A percentile compares a stretch with the other conserved stretches of the same genome.
Conservation (phyloP, 257 asterid species). For the Capsicum rhomboideum region DNA sequence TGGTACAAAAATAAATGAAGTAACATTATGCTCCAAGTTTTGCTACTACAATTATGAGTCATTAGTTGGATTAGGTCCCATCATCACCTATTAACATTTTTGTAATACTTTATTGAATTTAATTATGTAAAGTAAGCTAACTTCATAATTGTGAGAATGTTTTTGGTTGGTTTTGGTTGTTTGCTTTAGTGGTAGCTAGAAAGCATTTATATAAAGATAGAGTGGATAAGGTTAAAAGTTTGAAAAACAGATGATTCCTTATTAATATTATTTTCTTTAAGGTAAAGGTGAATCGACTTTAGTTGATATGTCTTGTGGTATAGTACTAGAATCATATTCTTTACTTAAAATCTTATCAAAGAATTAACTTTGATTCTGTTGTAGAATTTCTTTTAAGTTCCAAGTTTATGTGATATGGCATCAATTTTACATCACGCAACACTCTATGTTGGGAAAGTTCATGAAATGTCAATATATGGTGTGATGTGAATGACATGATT, state of each 20-base stretch:
- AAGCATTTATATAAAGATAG: background rate
- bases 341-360: slow-evolving; percentile 1
- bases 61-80: background rate
- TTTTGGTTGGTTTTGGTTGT: background rate
- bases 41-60: background rate
- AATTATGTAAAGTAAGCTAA: background rate
- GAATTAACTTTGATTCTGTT: background rate
- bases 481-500: background rate
- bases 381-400: background rate
- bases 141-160: background rate
- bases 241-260: background rate
- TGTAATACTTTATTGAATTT: background rate
- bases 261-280: background rate
- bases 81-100: background rate
- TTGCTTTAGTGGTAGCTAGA: background rate
- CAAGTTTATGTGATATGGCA: background rate
- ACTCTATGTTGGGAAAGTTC: background rate
- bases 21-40: background rate
- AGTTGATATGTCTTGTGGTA: background rate
- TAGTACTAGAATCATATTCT: background rate
- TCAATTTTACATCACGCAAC: background rate
- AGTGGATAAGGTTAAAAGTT: background rate
- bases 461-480: slow-evolving; percentile 15
- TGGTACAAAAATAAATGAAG: background rate
- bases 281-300: background rate